phyloP scores from a whole-genome alignment of 257 asterid species.

The Solanum peruvianum region DNA sequence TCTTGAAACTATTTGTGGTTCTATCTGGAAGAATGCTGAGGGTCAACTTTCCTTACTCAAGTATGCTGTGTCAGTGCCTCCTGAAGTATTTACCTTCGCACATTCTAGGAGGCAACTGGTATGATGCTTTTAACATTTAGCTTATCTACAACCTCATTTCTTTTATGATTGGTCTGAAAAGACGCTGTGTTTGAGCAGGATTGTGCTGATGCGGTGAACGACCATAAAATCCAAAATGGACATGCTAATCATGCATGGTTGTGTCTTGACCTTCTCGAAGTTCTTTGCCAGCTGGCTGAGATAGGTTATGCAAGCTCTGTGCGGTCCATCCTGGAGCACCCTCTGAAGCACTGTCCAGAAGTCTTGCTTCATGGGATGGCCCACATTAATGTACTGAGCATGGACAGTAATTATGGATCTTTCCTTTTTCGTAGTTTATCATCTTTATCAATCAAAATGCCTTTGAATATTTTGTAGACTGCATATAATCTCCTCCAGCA shows the following conservation, averaged over 20 bases:
- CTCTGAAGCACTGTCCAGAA: constrained; percentile 78
- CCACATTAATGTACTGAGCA: constrained; percentile 50
- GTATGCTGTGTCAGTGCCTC: constrained; percentile 66
- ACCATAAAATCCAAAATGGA: constrained; percentile 44
- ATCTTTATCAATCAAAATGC: neutral
- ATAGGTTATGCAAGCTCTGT: constrained; percentile 88
- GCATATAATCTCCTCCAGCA: constrained; percentile 74
- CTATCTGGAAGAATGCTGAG: constrained; percentile 85
- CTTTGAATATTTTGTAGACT: constrained; percentile 47
- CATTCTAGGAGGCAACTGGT: constrained; percentile 82
- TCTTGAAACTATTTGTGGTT: constrained; percentile 82
- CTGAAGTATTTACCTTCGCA: constrained; percentile 80
- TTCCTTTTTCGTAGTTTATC: neutral
- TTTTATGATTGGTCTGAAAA: neutral
- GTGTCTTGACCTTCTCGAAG: constrained; percentile 73
- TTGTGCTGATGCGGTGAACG: constrained; percentile 40
- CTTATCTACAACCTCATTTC: neutral
- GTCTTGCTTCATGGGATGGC: constrained; percentile 88
- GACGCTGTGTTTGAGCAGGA: constrained; percentile 31
- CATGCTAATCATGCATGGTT: constrained; percentile 66
- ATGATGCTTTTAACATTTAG: neutral
- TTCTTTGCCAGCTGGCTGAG: constrained; percentile 77
- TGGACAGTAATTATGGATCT: neutral
- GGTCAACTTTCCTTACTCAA: constrained; percentile 92
- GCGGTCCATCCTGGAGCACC: constrained; percentile 61